phyloP scores from a whole-genome alignment of 2,329 filamentous ascomycete genomes.

The Colletotrichum navitas region DNA sequence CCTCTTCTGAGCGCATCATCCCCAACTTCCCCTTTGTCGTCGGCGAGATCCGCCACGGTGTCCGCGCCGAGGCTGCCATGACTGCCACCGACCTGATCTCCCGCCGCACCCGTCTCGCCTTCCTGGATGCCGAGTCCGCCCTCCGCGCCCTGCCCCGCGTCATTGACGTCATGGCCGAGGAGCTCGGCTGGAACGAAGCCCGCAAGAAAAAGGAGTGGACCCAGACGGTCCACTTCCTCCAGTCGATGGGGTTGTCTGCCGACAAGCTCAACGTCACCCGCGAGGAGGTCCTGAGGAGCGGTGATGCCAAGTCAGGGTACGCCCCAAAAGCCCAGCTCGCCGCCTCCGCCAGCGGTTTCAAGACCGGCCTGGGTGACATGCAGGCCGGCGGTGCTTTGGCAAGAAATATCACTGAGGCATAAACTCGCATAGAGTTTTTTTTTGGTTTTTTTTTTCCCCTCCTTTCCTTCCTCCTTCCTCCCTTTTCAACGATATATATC shows the following conservation, averaged over 20 bases:
- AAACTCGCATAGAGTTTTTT: background rate
- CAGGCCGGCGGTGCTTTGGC: slow-evolving; percentile 34
- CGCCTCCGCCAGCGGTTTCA: slow-evolving; percentile 30
- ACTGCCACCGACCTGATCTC: slow-evolving; percentile 79
- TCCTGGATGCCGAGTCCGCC: slow-evolving; percentile 79
- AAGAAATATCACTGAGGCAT: slow-evolving; percentile 32
- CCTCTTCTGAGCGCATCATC: slow-evolving; percentile 67
- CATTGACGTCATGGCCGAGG: slow-evolving; percentile 79
- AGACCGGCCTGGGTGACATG: slow-evolving; percentile 29
- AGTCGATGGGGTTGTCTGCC: slow-evolving; percentile 58
- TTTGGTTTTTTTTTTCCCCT: background rate
- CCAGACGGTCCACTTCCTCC: slow-evolving; percentile 62
- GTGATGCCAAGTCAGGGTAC: slow-evolving; percentile 23
- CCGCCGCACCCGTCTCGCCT: slow-evolving; percentile 78
- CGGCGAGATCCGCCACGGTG: slow-evolving; percentile 78
- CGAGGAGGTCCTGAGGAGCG: slow-evolving; percentile 46
- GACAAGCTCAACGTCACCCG: slow-evolving; percentile 48
- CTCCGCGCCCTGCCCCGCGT: slow-evolving; percentile 76
- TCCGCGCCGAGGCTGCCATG: slow-evolving; percentile 79
- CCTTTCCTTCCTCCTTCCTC: background rate
- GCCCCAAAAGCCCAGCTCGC: slow-evolving; percentile 20
- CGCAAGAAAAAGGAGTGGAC: slow-evolving; percentile 69
- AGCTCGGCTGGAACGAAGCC: slow-evolving; percentile 72
- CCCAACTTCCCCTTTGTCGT: slow-evolving; percentile 79
- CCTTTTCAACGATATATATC: background rate